Conservation (phyloP, 148 eudicot species). For the Amaranthus hypochondriacus region DNA sequence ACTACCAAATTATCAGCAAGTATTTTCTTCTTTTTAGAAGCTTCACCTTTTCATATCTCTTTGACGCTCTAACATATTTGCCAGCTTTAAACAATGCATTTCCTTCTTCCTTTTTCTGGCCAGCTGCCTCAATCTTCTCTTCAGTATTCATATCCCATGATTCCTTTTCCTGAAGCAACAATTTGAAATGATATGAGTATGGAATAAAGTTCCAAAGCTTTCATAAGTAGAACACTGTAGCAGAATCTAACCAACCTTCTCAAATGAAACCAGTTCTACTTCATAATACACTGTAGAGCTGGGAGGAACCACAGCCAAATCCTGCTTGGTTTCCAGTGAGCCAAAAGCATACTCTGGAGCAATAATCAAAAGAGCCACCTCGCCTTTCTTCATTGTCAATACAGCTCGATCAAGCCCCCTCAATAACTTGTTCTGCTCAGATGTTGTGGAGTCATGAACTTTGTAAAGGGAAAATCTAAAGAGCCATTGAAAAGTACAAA, state of each 20-base stretch:
- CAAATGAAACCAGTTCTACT: constrained; percentile 76
- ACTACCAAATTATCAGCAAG: background rate
- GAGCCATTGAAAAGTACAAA: background rate
- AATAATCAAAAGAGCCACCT: constrained; percentile 59
- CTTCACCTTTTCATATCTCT: constrained; percentile 89
- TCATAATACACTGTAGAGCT: constrained; percentile 71
- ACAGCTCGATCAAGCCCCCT: constrained; percentile 84
- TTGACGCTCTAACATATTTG: constrained; percentile 72
- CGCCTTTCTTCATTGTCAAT: constrained; percentile 87
- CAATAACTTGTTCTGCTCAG: constrained; percentile 83
- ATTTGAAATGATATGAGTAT: background rate
- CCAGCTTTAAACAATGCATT: constrained; percentile 76
- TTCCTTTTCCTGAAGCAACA: constrained; percentile 68
- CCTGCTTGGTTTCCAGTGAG: constrained; percentile 69
- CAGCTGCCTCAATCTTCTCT: constrained; percentile 91
- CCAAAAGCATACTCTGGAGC: constrained; percentile 89
- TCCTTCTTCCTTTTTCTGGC: constrained; percentile 93
- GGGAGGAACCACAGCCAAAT: constrained; percentile 77
- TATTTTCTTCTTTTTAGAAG: background rate
- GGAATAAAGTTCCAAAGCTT: background rate
- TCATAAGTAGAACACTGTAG: background rate
- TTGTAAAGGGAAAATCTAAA: background rate
- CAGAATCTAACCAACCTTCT: constrained; percentile 45
- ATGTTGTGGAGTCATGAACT: background rate
- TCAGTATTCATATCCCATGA: constrained; percentile 91